Conservation (phyloP, 768 basidiomycete genomes). For the Xerocomellus amylosporus region DNA sequence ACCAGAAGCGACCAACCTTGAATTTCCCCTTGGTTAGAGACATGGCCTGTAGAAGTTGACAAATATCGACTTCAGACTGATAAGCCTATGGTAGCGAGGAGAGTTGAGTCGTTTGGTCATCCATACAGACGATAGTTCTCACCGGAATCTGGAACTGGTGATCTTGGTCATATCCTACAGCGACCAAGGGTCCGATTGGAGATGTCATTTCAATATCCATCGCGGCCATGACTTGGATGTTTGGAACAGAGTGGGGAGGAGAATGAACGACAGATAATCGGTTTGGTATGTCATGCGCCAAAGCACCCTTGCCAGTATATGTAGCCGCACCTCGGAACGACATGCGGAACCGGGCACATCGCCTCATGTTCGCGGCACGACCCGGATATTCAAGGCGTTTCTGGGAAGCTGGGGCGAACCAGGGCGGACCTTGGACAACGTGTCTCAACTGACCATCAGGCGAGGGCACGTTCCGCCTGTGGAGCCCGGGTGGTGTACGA, state of each 20-base stretch:
- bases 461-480: neutral
- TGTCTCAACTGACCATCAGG: conserved; percentile 8
- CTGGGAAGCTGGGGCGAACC: conserved; percentile 7
- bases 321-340: conserved; percentile 20
- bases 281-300: conserved; percentile 3
- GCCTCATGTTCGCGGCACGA: conserved; percentile 31
- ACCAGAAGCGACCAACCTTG: conserved; percentile 27
- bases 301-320: conserved; percentile 19
- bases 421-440: conserved; percentile 2
- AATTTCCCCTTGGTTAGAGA: conserved; percentile 38
- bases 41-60: conserved; percentile 51
- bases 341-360: conserved; percentile 27
- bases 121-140: conserved; percentile 1
- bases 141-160: conserved; percentile 23
- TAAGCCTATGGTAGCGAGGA: conserved; percentile 19
- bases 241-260: neutral
- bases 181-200: conserved; percentile 29
- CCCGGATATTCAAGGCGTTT: conserved; percentile 1
- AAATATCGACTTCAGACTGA: conserved; percentile 45
- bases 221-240: conserved; percentile 11
- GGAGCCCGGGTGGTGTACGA: neutral
- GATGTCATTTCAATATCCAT: conserved; percentile 37
- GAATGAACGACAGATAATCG: conserved; percentile 15
- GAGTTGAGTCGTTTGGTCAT: conserved; percentile 1
- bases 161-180: conserved; percentile 18